Base-by-base conservation (phyloP, 164 flowering plant genomes). In the Nelumbo lutea region DNA sequence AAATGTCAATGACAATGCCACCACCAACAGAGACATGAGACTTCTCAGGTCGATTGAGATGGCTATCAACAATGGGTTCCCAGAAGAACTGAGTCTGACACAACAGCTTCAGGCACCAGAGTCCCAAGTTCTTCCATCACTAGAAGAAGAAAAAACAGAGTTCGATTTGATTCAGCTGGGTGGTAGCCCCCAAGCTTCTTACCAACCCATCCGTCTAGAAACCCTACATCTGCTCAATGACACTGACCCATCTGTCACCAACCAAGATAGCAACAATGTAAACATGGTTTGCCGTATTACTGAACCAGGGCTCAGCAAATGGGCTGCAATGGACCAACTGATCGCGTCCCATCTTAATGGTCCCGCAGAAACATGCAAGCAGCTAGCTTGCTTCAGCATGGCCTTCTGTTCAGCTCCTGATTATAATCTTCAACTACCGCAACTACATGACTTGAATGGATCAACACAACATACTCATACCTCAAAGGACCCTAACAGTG, bases 121-220 rank as follows among this genome's bases (percentile, higher is more conserved):
- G 45, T 73, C 79, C 70, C 84, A 81, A 61, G 64, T 59, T 41
- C 68, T 57, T 9, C 63, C 2, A 14, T 4, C 60, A 14, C 15
- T 58, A 13, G 8, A 42, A 9, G 47, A 46, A 4, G 41, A 6
- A 42, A 9, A 9, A 27, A 27, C 27, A 39, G 51, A 65, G 1
- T 69, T 67, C 38, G 72, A 78, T 63, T 76, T 69, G 69, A 74
- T 45, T 14, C 3, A 27, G 27, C 27, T 27, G 27, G 27, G 27
- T 27, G 27, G 45, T 13, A 9, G 6, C 11, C 0, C 5, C 45
- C 13, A 61, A 61, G n/a, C 46, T 61, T 42, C 4, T 61, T 61
- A 61, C n/a, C 13, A 41, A 61, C 11, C 42, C 48, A 27, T 27
- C 27, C 27, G 27, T 27, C 27, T 27, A 27, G 1, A 2, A 15